Evolutionary conservation across 176 grass and related monocot species (phyloP).

Genomic region (Avena sativa): DNA sequence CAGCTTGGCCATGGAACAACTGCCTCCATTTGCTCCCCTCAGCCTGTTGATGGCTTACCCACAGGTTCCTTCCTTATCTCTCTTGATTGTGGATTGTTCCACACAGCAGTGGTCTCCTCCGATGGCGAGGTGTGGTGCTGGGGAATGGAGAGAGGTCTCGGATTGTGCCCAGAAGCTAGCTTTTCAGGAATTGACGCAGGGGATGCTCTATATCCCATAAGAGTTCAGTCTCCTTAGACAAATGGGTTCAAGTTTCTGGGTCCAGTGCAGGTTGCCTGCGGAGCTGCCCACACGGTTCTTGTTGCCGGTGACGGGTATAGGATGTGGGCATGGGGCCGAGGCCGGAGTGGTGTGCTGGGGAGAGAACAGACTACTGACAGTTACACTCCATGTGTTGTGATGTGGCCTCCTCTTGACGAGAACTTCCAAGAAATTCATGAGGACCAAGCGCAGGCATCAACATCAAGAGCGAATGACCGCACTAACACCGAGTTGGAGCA

Average conservation of each 20-base stretch:
- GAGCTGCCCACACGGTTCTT: slow-evolving; percentile 97
- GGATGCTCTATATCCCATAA: slow-evolving; percentile 79
- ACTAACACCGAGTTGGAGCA: slow-evolving; percentile 55
- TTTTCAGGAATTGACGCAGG: slow-evolving; percentile 83
- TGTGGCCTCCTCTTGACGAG: slow-evolving; percentile 79
- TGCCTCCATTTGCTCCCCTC: slow-evolving; percentile 60
- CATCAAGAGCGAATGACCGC: slow-evolving; percentile 36
- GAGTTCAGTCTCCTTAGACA: slow-evolving; percentile 76
- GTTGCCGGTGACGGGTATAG: slow-evolving; percentile 89
- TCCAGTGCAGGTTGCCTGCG: slow-evolving; percentile 76
- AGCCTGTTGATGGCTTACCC: slow-evolving; percentile 77
- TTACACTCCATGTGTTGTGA: slow-evolving; percentile 75
- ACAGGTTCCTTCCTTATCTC: slow-evolving; percentile 78
- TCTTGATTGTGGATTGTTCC: slow-evolving; percentile 96
- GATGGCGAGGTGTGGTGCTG: slow-evolving; percentile 96
- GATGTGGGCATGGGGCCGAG: slow-evolving; percentile 96
- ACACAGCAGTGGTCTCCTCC: slow-evolving; percentile 82
- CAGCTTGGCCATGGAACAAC: slow-evolving; percentile 96
- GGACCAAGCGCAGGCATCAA: slow-evolving; percentile 33
- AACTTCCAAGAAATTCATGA: slow-evolving; percentile 51
- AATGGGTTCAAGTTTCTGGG: slow-evolving; percentile 75
- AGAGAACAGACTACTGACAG: slow-evolving; percentile 66
- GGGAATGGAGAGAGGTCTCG: slow-evolving; percentile 98
- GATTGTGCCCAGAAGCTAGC: slow-evolving; percentile 87
- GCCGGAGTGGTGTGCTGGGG: slow-evolving; percentile 85